phyloP scores from a whole-genome alignment of 345 rosid species.

The Brassica nigra region DNA sequence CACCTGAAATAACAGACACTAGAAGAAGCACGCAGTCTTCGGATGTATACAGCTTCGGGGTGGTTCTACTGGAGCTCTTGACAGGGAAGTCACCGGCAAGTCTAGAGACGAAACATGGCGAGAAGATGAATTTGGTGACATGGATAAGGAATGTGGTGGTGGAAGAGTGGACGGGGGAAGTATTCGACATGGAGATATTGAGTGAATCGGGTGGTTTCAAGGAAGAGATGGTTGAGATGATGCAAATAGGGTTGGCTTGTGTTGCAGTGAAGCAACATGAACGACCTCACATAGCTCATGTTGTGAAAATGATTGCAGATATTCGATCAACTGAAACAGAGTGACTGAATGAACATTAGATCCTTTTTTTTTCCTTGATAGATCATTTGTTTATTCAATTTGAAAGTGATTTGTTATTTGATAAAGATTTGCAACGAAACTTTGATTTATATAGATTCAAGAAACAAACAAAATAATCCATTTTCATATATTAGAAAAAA shows the following conservation, averaged over 20 bases:
- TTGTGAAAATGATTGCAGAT: constrained; percentile 63
- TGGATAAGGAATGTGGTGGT: constrained; percentile 71
- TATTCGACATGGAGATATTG: constrained; percentile 76
- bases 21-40: constrained; percentile 76
- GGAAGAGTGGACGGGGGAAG: constrained; percentile 85
- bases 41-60: constrained; percentile 94
- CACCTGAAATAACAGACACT: constrained; percentile 93
- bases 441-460: background rate
- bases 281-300: constrained; percentile 61
- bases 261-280: constrained; percentile 55
- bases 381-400: constrained; percentile 23
- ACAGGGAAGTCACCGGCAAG: constrained; percentile 88
- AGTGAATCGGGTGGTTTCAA: constrained; percentile 53
- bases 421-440: constrained; percentile 12
- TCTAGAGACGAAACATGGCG: constrained; percentile 43
- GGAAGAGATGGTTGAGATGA: constrained; percentile 86
- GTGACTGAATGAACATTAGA: constrained; percentile 39
- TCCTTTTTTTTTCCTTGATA: background rate
- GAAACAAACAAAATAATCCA: background rate
- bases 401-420: background rate
- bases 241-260: constrained; percentile 73
- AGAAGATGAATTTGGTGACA: constrained; percentile 56
- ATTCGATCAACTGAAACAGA: constrained; percentile 45
- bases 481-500: background rate
- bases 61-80: constrained; percentile 79